These are phyloP conservation scores for Saccharomycopsis sp. DNA, from an alignment of 805 yeast species.

Conservation along the genomic window DNA sequence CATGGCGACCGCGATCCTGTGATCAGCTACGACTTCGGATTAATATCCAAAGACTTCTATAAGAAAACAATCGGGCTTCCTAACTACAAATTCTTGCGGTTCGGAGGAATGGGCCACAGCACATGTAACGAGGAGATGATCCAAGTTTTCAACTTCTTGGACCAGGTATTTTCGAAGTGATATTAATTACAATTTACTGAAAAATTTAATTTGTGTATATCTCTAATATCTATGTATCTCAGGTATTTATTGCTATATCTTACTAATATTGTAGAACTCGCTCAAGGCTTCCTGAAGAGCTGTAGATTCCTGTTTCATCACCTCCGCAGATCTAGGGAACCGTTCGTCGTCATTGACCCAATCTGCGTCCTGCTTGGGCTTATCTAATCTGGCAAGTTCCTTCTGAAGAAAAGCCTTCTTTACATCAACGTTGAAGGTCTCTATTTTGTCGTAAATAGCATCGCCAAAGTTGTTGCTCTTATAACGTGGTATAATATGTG, in stretches of 20 bases:
- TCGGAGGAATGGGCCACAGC: conserved; percentile 29
- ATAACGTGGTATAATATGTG: conserved; percentile 87
- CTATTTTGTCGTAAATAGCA: conserved; percentile 62
- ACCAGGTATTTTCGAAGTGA: conserved; percentile 20
- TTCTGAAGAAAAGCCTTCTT: conserved; percentile 27
- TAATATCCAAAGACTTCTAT: conserved; percentile 30
- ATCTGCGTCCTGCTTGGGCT: conserved; percentile 28
- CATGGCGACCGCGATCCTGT: conserved; percentile 81
- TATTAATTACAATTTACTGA: no score
- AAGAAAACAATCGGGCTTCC: conserved; percentile 31
- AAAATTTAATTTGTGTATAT: no score
- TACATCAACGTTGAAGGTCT: conserved; percentile 45
- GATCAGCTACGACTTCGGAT: conserved; percentile 38
- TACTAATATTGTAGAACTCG: conserved; percentile 23
- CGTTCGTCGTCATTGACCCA: conserved; percentile 47
- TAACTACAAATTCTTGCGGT: conserved; percentile 29
- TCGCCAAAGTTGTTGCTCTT: conserved; percentile 56
- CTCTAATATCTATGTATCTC: no score
- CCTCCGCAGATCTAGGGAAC: conserved; percentile 48
- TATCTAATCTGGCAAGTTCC: conserved; percentile 25
- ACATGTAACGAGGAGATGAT: conserved; percentile 35
- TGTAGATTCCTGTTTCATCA: conserved; percentile 67
- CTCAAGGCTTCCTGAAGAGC: conserved; percentile 41
- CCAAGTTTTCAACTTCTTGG: conserved; percentile 32
- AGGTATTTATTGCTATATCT: no score